Percentiles rank a stretch among this genome's conserved stretches.
These are phyloP conservation scores for Rhynchosporium agropyri DNA, from an alignment of 2,329 filamentous ascomycete genomes.

Conservation along the genomic window DNA sequence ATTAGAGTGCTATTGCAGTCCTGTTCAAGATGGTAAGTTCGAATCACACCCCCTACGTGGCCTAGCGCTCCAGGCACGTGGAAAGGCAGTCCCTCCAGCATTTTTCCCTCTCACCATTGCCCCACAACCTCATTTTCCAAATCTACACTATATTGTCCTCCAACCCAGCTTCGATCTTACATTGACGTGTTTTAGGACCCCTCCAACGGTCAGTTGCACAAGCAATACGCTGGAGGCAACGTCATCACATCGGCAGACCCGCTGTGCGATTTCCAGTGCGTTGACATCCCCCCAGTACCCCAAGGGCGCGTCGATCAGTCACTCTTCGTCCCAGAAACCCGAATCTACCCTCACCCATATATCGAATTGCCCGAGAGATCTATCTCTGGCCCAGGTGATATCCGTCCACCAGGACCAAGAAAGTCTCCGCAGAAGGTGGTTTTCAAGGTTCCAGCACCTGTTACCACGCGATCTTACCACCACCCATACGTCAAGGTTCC, in stretches of 20 bases:
- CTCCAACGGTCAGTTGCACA: conserved; percentile 12
- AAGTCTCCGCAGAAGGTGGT: too few relatives aligned
- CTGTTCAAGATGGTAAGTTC: conserved; percentile 6
- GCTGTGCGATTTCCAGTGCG: conserved; percentile 4
- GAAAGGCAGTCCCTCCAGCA: not conserved
- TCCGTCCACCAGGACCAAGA: too few relatives aligned
- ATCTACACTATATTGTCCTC: not conserved
- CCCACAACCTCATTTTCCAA: not conserved
- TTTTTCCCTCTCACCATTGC: conserved; percentile 4
- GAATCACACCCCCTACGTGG: not conserved
- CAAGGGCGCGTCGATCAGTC: not conserved
- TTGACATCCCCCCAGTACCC: conserved; percentile 1
- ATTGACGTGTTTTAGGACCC: conserved; percentile 1
- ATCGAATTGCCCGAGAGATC: too few relatives aligned
- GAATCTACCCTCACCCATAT: not conserved
- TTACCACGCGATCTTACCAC: too few relatives aligned
- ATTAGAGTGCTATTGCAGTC: not conserved
- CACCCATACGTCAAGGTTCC: not conserved
- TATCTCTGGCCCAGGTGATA: too few relatives aligned
- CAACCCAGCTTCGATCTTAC: not conserved
- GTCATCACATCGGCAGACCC: not conserved
- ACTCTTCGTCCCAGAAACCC: not conserved
- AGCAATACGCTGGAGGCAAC: not conserved
- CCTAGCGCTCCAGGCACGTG: not conserved
- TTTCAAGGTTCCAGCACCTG: too few relatives aligned